Evolutionary conservation across 139 green algal genomes (phyloP).

Genomic region (Tetraselmis chui): DNA sequence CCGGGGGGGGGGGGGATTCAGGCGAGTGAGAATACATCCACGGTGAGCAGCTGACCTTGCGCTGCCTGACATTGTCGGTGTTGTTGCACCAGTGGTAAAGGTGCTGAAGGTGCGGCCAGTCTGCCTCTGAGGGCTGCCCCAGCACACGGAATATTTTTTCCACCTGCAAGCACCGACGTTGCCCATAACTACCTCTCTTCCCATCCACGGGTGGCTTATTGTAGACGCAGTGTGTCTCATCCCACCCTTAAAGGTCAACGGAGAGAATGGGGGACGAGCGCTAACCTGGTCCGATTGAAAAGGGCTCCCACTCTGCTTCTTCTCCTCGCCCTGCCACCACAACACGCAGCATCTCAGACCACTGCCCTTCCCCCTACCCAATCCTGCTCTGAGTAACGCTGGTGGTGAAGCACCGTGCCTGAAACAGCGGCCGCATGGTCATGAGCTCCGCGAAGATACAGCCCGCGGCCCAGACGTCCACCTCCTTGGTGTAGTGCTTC

Average conservation of each 20-base stretch:
- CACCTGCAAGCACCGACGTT: neutral
- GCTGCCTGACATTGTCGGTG: slow-evolving; percentile 34
- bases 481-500: slow-evolving; percentile 58
- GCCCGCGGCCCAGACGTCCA: slow-evolving; percentile 69
- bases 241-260: neutral
- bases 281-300: neutral
- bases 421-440: slow-evolving; percentile 62
- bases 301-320: neutral
- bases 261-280: neutral
- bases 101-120: slow-evolving; percentile 43
- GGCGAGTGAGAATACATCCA: too few relatives aligned
- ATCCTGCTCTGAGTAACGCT: neutral
- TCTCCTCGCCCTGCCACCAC: neutral
- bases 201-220: slow-evolving; percentile 33
- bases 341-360: neutral
- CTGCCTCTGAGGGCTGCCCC: slow-evolving; percentile 36
- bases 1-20: neutral
- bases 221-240: slow-evolving; percentile 22
- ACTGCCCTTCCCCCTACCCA: neutral
- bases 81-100: slow-evolving; percentile 56
- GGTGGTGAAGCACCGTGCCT: slow-evolving; percentile 20
- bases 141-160: slow-evolving; percentile 34
- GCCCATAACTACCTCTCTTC: neutral
- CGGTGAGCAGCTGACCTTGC: neutral
- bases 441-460: slow-evolving; percentile 81